A percentile compares a stretch with the other conserved stretches of the same genome.
These are phyloP conservation scores for Neopestalotiopsis sp. DNA, from an alignment of 2,329 filamentous ascomycete species.

Conservation along the genomic window DNA sequence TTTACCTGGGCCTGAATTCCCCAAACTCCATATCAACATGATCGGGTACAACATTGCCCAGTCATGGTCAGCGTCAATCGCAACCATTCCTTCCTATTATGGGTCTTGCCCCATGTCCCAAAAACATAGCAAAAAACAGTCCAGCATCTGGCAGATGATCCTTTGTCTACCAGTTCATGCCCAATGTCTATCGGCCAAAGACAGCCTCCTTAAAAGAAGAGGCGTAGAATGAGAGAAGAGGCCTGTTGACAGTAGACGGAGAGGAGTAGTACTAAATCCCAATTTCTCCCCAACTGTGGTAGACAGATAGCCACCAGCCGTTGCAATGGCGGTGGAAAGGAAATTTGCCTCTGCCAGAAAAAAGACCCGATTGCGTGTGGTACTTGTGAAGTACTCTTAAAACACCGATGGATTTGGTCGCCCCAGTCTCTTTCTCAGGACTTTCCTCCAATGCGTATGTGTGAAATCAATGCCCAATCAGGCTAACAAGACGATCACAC, in stretches of 20 bases:
- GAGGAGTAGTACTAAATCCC: background rate
- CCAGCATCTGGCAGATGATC: background rate
- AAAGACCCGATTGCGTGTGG: background rate
- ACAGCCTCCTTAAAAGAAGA: background rate
- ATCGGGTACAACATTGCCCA: slow-evolving; percentile 3
- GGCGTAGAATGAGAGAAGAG: background rate
- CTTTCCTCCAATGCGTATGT: background rate
- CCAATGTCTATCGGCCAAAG: background rate
- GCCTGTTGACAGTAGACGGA: background rate
- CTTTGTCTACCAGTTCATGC: background rate
- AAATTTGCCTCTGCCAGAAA: background rate
- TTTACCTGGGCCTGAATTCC: background rate
- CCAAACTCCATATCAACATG: background rate
- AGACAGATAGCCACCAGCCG: background rate
- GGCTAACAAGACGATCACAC: background rate
- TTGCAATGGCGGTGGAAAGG: background rate
- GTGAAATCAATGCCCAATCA: background rate
- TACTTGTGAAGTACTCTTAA: background rate
- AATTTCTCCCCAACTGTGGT: background rate
- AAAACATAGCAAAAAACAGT: slow-evolving; percentile 1
- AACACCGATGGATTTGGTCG: background rate
- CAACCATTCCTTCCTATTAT: background rate
- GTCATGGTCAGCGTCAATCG: background rate
- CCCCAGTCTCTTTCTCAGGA: background rate
- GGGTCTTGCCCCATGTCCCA: background rate